Conservation (phyloP, 345 rosid species). For the Moricandia moricandioides region DNA sequence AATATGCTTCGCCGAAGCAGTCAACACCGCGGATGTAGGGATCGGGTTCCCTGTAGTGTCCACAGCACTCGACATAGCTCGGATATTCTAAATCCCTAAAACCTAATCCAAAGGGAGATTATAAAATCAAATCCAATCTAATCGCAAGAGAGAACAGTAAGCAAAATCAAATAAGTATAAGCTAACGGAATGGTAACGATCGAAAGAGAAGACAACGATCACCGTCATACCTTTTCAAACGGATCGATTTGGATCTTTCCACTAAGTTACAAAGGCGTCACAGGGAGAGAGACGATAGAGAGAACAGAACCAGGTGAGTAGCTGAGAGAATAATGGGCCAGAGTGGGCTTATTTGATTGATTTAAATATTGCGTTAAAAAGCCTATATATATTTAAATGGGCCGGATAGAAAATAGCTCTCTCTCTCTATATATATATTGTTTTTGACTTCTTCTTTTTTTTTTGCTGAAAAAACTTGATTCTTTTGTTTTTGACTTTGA, state of each 20-base stretch:
- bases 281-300: neutral
- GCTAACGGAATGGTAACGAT: neutral
- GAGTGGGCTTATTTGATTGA: neutral
- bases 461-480: too few relatives aligned
- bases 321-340: conserved; percentile 7
- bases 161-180: neutral
- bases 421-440: too few relatives aligned
- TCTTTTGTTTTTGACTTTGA: too few relatives aligned
- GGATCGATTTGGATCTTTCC: conserved; percentile 30
- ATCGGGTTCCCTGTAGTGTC: conserved; percentile 52
- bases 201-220: neutral
- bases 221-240: conserved; percentile 29
- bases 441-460: too few relatives aligned
- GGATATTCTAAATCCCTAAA: conserved; percentile 14
- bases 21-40: conserved; percentile 91
- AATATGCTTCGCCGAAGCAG: conserved; percentile 76
- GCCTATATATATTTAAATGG: neutral
- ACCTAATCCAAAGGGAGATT: neutral
- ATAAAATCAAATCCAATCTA: conserved; percentile 7
- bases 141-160: neutral
- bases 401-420: neutral
- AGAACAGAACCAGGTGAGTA: conserved; percentile 22
- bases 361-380: too few relatives aligned
- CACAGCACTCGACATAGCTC: conserved; percentile 53
- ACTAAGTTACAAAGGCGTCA: neutral